phyloP scores from a whole-genome alignment of 768 basidiomycete species.

The Psilocybe sp. region DNA sequence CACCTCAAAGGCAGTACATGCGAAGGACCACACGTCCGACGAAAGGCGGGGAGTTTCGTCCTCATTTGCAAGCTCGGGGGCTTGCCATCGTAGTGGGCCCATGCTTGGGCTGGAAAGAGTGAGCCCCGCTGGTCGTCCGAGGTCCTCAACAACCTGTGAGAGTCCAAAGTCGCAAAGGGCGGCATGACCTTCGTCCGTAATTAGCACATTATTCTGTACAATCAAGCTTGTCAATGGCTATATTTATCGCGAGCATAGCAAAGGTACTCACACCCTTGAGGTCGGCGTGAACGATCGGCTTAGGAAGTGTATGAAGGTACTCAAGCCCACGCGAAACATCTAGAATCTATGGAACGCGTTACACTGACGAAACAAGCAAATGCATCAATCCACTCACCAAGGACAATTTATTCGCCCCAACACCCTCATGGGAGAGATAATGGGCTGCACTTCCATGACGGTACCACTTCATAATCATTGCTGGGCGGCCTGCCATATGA shows the following conservation, averaged over 20 bases:
- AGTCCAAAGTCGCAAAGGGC: conserved; percentile 47
- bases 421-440: conserved; percentile 34
- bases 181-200: conserved; percentile 37
- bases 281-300: conserved; percentile 32
- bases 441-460: conserved; percentile 43
- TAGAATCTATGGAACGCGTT: conserved; percentile 28
- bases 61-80: conserved; percentile 30
- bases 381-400: conserved; percentile 26
- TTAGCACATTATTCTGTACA: conserved; percentile 41
- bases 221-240: not conserved
- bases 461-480: conserved; percentile 47
- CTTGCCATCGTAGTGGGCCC: conserved; percentile 31
- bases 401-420: conserved; percentile 29
- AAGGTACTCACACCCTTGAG: conserved; percentile 21
- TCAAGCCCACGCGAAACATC: conserved; percentile 41
- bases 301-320: conserved; percentile 39
- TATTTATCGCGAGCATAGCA: not conserved
- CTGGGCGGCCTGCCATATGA: conserved; percentile 31
- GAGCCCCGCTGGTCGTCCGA: conserved; percentile 23
- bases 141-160: conserved; percentile 28
- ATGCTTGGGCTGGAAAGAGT: conserved; percentile 27
- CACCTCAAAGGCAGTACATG: conserved; percentile 33
- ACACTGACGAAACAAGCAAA: not conserved
- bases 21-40: conserved; percentile 34
- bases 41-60: conserved; percentile 17